phyloP scores from a whole-genome alignment of 2,329 filamentous ascomycete genomes.

The Neopestalotiopsis clavispora region DNA sequence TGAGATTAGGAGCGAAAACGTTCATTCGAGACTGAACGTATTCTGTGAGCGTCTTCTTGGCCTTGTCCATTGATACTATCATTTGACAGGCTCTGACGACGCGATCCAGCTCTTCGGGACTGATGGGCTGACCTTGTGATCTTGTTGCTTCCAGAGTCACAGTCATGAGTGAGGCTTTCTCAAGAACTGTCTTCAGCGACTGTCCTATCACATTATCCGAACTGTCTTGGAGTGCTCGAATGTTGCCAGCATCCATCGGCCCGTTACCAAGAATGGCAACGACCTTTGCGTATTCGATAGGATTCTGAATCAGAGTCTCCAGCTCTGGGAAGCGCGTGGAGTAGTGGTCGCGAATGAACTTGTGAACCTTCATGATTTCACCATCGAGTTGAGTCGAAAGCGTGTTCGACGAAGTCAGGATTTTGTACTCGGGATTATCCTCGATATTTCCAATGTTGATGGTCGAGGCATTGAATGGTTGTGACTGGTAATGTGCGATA shows the following conservation, averaged over 20 bases:
- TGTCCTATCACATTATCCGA: conserved; percentile 78
- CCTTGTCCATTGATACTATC: conserved; percentile 83
- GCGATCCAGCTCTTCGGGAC: conserved; percentile 72
- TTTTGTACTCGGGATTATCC: conserved; percentile 89
- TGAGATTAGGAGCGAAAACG: conserved; percentile 92
- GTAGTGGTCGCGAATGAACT: conserved; percentile 96
- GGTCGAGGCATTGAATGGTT: conserved; percentile 67
- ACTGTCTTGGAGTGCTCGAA: conserved; percentile 78
- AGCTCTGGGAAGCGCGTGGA: conserved; percentile 92
- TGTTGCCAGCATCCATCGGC: conserved; percentile 79
- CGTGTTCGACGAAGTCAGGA: conserved; percentile 86
- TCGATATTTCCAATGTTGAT: conserved; percentile 81
- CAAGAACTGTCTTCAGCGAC: conserved; percentile 79
- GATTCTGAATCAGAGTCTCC: conserved; percentile 86
- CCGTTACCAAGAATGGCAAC: conserved; percentile 93
- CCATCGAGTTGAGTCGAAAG: conserved; percentile 92
- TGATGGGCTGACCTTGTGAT: conserved; percentile 80
- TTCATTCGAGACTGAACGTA: conserved; percentile 98
- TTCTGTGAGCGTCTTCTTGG: conserved; percentile 85
- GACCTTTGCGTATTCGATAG: conserved; percentile 93
- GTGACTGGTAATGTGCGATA: conserved; percentile 77
- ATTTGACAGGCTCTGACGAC: conserved; percentile 84
- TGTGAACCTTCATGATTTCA: conserved; percentile 92
- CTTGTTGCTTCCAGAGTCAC: conserved; percentile 94
- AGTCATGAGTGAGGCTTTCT: conserved; percentile 91